Evolutionary conservation across 495 filamentous ascomycete species (phyloP).

Genomic region (Penicillium bialowiezense): DNA sequence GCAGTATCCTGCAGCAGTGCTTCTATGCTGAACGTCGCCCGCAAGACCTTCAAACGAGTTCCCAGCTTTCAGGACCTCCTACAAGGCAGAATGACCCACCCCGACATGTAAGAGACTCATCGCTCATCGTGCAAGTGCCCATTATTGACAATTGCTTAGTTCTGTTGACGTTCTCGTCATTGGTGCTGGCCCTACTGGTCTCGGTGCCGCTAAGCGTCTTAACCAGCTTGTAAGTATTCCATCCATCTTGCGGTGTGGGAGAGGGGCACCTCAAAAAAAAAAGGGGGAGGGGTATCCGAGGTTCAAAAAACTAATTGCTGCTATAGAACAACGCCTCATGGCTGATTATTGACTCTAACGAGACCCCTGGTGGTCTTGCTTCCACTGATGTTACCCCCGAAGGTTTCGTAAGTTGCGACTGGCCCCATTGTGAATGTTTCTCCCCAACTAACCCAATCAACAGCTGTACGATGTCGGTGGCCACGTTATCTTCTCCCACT

Average conservation of each 20-base stretch:
- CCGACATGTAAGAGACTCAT: slow-evolving; percentile 43
- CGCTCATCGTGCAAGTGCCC: not conserved
- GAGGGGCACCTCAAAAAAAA: slow-evolving; percentile 16
- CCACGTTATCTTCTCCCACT: slow-evolving; percentile 99
- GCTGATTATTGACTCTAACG: slow-evolving; percentile 91
- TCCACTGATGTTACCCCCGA: slow-evolving; percentile 95
- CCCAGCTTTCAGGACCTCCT: slow-evolving; percentile 59
- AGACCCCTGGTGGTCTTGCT: slow-evolving; percentile 92
- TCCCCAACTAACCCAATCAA: slow-evolving; percentile 15
- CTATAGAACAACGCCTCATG: slow-evolving; percentile 82
- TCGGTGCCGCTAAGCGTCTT: slow-evolving; percentile 95
- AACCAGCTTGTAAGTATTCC: slow-evolving; percentile 78
- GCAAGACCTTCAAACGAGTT: slow-evolving; percentile 53
- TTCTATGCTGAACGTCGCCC: slow-evolving; percentile 51
- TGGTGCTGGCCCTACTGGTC: slow-evolving; percentile 93
- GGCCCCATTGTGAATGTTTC: not conserved
- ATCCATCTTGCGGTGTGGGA: slow-evolving; percentile 5
- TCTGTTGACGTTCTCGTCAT: slow-evolving; percentile 97
- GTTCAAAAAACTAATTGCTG: slow-evolving; percentile 6
- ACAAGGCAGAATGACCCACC: slow-evolving; percentile 59
- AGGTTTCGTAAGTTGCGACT: slow-evolving; percentile 79
- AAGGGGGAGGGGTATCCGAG: slow-evolving; percentile 20
- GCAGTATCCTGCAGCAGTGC: slow-evolving; percentile 36
- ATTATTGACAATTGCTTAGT: slow-evolving; percentile 46
- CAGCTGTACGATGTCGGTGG: slow-evolving; percentile 99